Base-by-base conservation (phyloP, 192 early-diverging fungal species). In the Chytriomyces hyalinus region DNA sequence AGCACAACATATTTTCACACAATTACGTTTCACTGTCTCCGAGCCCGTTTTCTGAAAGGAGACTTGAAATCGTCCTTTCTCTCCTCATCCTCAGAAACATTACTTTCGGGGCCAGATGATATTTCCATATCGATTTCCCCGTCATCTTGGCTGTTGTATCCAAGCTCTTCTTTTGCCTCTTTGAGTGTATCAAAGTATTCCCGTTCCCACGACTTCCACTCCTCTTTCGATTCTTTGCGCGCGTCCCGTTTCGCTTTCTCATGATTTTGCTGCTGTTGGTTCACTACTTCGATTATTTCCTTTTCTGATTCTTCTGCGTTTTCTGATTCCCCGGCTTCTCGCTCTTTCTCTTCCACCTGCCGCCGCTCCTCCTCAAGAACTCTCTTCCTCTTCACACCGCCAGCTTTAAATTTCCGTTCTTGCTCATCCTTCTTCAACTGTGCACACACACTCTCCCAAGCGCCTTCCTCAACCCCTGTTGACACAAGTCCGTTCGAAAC, bases 161-260 rank as follows among this genome's bases (percentile, higher is more conserved):
- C 62, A 3, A 65, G 36, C 76, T 78, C 67, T 28, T 78, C 76
- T 67, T 70, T 57, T 43, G 22, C 47, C 47, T 70, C 53, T 53
- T 61, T 26, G 48, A 61, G 7, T 17, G 28, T 61, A 6, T 63
- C 43, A n/a, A 43, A 24, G 20, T 24, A 59, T 50, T 78, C 53
- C 0, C 61, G 17, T 51, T 76, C 74, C 62, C 46, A 64, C 57
- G 6, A 4, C 36, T 49, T 48, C 62, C 47, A 49, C 47, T 76
- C 74, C 43, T 6, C 36, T 28, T 64, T 26, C 28, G 15, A 7
- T 9, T 51, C 50, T 28, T 59, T n/a, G 2, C 6, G 9, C 17
- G 66, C 62, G 20, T 20, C 20, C 4, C 53, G 15, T 57, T 20
- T 20, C 63, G 20, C 63, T 36, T 36, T 36, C 36, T 36, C 36